phyloP scores from a whole-genome alignment of 2,329 filamentous ascomycete genomes.

The Scortechinia acanthostroma region DNA sequence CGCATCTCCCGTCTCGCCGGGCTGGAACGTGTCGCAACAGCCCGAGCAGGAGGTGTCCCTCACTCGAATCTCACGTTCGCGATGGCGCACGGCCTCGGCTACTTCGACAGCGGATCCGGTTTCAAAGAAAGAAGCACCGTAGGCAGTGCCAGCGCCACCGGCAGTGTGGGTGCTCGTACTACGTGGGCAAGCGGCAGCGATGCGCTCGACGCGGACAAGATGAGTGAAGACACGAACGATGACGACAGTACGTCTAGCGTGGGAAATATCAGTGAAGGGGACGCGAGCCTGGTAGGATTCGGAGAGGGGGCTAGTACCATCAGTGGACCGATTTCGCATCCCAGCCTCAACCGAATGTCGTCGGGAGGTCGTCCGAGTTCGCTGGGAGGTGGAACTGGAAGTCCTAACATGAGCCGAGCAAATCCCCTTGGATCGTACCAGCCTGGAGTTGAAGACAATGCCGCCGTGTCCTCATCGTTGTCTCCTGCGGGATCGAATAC shows the following conservation, averaged over 20 bases:
- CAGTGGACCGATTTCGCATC: slow-evolving; percentile 66
- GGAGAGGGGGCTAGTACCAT: slow-evolving; percentile 86
- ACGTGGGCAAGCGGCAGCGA: slow-evolving; percentile 45
- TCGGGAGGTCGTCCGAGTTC: slow-evolving; percentile 18
- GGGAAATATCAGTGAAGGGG: slow-evolving; percentile 68
- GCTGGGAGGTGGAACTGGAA: too few species aligned
- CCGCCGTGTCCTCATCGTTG: not conserved
- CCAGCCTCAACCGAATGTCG: slow-evolving; percentile 32
- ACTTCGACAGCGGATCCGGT: slow-evolving; percentile 73
- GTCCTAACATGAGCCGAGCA: slow-evolving; percentile 20
- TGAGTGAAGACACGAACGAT: slow-evolving; percentile 34
- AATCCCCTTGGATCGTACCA: not conserved
- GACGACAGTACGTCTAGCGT: slow-evolving; percentile 64
- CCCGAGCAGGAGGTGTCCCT: slow-evolving; percentile 35
- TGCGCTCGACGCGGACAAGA: slow-evolving; percentile 38
- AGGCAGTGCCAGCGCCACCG: slow-evolving; percentile 81
- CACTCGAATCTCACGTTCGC: slow-evolving; percentile 9
- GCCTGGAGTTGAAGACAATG: not conserved
- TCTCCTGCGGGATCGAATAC: not conserved
- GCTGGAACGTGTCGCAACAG: slow-evolving; percentile 79
- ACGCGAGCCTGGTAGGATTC: slow-evolving; percentile 80
- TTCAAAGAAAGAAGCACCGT: slow-evolving; percentile 82
- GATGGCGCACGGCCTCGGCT: slow-evolving; percentile 49
- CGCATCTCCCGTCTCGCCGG: slow-evolving; percentile 90
- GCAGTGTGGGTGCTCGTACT: slow-evolving; percentile 10